phyloP scores from a whole-genome alignment of 2,329 filamentous ascomycete species.

The Aspergillus sp. region DNA sequence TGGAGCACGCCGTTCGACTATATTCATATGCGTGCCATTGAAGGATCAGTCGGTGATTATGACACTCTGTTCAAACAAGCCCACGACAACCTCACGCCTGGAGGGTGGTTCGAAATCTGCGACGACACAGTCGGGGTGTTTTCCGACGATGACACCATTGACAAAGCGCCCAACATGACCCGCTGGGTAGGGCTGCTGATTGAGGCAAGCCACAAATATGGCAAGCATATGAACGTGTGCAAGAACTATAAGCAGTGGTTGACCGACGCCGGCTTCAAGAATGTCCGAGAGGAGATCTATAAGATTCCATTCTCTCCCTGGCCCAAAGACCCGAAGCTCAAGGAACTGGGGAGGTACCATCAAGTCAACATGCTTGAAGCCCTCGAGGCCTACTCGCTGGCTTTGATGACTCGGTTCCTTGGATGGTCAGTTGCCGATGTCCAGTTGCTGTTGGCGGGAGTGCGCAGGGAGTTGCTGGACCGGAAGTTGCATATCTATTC shows the following conservation, averaged over 20 bases:
- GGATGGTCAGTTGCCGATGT: conserved; percentile 45
- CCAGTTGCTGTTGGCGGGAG: conserved; percentile 42
- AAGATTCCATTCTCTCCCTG: conserved; percentile 56
- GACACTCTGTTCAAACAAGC: conserved; percentile 31
- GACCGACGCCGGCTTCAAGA: conserved; percentile 57
- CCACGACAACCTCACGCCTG: conserved; percentile 48
- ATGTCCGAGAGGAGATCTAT: conserved; percentile 54
- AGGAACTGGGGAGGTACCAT: conserved; percentile 43
- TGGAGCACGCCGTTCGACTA: conserved; percentile 32
- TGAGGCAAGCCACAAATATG: conserved; percentile 36
- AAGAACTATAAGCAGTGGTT: conserved; percentile 49
- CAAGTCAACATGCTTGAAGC: conserved; percentile 37
- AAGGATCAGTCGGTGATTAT: conserved; percentile 31
- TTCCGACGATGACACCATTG: conserved; percentile 36
- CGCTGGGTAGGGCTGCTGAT: conserved; percentile 34
- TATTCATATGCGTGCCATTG: conserved; percentile 33
- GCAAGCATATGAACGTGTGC: conserved; percentile 41
- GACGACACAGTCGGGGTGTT: conserved; percentile 35
- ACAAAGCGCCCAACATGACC: conserved; percentile 30
- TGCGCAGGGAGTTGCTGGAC: conserved; percentile 45
- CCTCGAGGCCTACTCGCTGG: conserved; percentile 37
- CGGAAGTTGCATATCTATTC: conserved; percentile 43
- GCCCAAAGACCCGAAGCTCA: conserved; percentile 53
- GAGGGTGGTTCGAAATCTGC: conserved; percentile 57
- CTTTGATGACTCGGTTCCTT: conserved; percentile 37